Evolutionary conservation across 768 basidiomycete species (phyloP).

Genomic region (Jaapia argillacea): DNA sequence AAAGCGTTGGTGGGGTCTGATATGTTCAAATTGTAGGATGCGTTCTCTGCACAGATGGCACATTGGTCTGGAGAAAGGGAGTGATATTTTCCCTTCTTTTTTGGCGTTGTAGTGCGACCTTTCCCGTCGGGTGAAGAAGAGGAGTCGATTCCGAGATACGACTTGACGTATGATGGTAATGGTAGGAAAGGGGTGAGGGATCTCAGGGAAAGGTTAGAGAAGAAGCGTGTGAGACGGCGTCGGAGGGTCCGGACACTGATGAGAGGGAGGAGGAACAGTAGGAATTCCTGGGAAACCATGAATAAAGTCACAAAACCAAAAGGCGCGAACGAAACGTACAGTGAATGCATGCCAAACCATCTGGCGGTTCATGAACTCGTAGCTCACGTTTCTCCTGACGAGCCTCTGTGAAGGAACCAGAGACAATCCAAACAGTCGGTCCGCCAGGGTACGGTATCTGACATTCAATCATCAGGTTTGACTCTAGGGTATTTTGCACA

Average conservation of each 20-base stretch:
- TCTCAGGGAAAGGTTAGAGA: conserved; percentile 10
- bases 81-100: conserved; percentile 52
- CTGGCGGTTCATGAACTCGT: conserved; percentile 99
- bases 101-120: conserved; percentile 6
- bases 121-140: conserved; percentile 15
- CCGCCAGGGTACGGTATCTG: conserved; percentile 81
- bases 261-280: conserved; percentile 85
- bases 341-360: conserved; percentile 99
- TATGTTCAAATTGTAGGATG: conserved; percentile 48
- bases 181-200: conserved; percentile 17
- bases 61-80: conserved; percentile 68
- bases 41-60: conserved; percentile 81
- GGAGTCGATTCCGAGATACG: no score
- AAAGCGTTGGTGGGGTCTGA: conserved; percentile 44
- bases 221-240: conserved; percentile 35
- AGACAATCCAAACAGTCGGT: conserved; percentile 66
- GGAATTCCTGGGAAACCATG: conserved; percentile 69
- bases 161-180: no score
- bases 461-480: background rate
- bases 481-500: background rate
- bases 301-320: background rate
- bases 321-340: conserved; percentile 33
- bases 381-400: conserved; percentile 79
- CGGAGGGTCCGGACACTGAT: conserved; percentile 60
- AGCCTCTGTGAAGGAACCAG: conserved; percentile 64